Conservation (phyloP, 2,329 filamentous ascomycete species). For the Metarhizium album region DNA sequence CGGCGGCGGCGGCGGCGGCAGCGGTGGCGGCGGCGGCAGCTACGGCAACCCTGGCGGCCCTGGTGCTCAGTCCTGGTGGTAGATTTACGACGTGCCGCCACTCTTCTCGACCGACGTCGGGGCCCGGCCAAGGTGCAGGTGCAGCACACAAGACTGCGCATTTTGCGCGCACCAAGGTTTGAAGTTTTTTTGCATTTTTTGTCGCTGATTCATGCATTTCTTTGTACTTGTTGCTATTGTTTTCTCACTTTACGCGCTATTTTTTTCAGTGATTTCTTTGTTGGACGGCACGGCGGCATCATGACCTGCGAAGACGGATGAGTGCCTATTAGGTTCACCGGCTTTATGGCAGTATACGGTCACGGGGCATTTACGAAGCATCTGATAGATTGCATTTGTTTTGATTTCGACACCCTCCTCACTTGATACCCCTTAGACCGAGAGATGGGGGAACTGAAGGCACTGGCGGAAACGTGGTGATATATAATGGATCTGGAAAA, state of each 20-base stretch:
- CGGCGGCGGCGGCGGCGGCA: slow-evolving; percentile 27
- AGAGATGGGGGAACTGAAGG: slow-evolving; percentile 28
- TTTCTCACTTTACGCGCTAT: slow-evolving; percentile 11
- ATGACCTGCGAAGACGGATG: slow-evolving; percentile 27
- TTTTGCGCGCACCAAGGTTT: slow-evolving; percentile 10
- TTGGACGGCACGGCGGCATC: slow-evolving; percentile 30
- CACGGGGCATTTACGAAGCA: slow-evolving; percentile 30
- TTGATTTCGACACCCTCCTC: slow-evolving; percentile 32
- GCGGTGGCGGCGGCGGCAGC: slow-evolving; percentile 33
- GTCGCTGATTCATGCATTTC: background rate
- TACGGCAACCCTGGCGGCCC: slow-evolving; percentile 61
- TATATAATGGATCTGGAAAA: slow-evolving; percentile 19
- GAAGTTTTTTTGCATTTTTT: slow-evolving; percentile 5
- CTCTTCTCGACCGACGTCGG: background rate
- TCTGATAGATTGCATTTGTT: slow-evolving; percentile 34
- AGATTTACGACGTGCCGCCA: slow-evolving; percentile 1
- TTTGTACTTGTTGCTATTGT: slow-evolving; percentile 11
- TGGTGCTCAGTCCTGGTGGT: slow-evolving; percentile 60
- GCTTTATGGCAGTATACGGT: slow-evolving; percentile 25
- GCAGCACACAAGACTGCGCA: slow-evolving; percentile 9
- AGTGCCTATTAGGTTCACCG: slow-evolving; percentile 21
- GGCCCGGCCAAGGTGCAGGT: background rate
- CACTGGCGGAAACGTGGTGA: slow-evolving; percentile 26
- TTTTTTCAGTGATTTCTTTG: slow-evolving; percentile 14
- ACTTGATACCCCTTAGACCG: slow-evolving; percentile 35